Evolutionary conservation across 2,329 filamentous ascomycete genomes (phyloP).

Genomic region (Ophiostoma perfectum): DNA sequence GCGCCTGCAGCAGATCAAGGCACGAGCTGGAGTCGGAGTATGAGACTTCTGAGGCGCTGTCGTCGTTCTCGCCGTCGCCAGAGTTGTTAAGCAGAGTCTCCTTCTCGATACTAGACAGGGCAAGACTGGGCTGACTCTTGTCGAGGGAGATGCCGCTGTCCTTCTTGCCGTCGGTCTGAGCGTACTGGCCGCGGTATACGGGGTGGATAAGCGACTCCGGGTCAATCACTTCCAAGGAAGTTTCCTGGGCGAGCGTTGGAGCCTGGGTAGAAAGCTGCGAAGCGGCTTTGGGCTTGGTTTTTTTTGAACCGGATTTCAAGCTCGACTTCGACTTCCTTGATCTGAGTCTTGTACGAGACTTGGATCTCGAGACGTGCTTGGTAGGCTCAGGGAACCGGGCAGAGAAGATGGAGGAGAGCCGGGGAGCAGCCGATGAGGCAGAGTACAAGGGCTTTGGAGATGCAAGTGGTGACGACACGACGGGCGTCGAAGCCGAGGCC

Average conservation of each 20-base stretch:
- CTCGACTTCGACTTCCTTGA: background rate
- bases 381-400: background rate
- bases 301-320: background rate
- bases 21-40: conserved; percentile 23
- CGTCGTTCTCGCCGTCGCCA: background rate
- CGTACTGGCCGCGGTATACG: conserved; percentile 6
- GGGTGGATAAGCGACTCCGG: conserved; percentile 11
- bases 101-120: background rate
- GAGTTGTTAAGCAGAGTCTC: background rate
- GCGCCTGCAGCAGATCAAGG: conserved; percentile 32
- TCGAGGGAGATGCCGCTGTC: conserved; percentile 24
- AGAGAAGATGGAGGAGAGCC: conserved; percentile 6
- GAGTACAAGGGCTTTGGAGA: background rate
- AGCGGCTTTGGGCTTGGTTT: background rate
- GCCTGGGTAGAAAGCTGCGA: background rate
- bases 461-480: background rate
- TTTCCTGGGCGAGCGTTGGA: background rate
- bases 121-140: background rate
- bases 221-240: background rate
- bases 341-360: background rate
- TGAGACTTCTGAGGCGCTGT: conserved; percentile 3
- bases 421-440: background rate
- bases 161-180: conserved; percentile 20
- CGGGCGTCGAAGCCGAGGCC: background rate
- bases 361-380: background rate